These are phyloP conservation scores for Cladosporium oxysporum DNA, from an alignment of 2,329 filamentous ascomycete genomes.

Conservation along the genomic window DNA sequence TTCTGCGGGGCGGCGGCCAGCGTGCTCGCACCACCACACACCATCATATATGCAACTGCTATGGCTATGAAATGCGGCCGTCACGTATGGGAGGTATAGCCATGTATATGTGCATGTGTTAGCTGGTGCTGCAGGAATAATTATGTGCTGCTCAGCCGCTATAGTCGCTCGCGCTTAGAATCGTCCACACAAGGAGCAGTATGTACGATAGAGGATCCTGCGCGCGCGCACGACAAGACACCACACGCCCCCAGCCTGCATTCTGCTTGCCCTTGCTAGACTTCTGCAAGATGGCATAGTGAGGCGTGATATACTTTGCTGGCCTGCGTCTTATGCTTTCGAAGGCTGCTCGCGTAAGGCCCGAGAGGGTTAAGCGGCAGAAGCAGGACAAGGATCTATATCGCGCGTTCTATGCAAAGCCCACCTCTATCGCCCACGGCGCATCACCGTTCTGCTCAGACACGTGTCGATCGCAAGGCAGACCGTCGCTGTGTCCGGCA, in stretches of 20 bases:
- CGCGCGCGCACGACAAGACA: neutral
- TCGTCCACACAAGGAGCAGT: neutral
- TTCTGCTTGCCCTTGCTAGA: neutral
- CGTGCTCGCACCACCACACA: neutral
- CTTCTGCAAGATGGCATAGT: constrained; percentile 11
- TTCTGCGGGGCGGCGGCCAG: neutral
- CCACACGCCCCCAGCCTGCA: neutral
- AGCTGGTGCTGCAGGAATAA: neutral
- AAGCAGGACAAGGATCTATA: neutral
- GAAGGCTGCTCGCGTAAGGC: neutral
- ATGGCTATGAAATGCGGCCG: neutral
- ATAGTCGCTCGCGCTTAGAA: neutral
- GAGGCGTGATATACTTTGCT: neutral
- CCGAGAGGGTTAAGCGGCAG: neutral
- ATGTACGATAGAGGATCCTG: neutral
- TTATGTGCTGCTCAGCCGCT: neutral
- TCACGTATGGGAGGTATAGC: neutral
- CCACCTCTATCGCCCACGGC: constrained; percentile 7
- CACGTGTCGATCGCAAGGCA: constrained; percentile 19
- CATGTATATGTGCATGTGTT: neutral
- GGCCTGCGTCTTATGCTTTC: neutral
- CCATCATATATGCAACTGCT: neutral
- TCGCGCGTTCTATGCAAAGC: constrained; percentile 6
- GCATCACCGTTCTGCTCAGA: constrained; percentile 13
- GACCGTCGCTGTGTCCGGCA: neutral